Conservation (phyloP, 805 yeast genomes). For the Saccharomyces jurei region DNA sequence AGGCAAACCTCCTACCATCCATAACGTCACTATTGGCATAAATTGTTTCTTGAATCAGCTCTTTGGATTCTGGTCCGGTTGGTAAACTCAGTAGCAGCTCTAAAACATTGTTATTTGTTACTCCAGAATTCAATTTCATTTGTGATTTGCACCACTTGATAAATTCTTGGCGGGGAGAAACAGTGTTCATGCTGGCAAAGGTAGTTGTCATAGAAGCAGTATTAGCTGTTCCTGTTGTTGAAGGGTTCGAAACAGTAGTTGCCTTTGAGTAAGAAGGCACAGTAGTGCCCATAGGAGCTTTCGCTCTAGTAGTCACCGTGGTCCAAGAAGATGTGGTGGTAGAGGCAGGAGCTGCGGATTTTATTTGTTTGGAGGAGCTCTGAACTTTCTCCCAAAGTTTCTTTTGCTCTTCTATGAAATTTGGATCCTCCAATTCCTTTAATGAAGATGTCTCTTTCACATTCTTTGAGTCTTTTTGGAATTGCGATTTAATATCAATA, state of each 20-base stretch:
- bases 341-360: slow-evolving; percentile 53
- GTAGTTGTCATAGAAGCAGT: slow-evolving; percentile 12
- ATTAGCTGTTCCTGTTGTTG: not conserved
- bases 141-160: slow-evolving; percentile 65
- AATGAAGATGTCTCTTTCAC: slow-evolving; percentile 1
- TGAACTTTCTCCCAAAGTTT: slow-evolving; percentile 46
- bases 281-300: not conserved
- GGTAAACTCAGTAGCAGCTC: slow-evolving; percentile 78
- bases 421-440: slow-evolving; percentile 19
- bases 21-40: slow-evolving; percentile 80
- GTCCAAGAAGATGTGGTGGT: slow-evolving; percentile 45
- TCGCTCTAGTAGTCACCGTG: slow-evolving; percentile 14
- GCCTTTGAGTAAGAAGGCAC: slow-evolving; percentile 14
- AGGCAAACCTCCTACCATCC: slow-evolving; percentile 93
- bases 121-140: slow-evolving; percentile 62
- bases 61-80: slow-evolving; percentile 61
- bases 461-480: slow-evolving; percentile 2
- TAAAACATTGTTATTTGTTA: slow-evolving; percentile 69
- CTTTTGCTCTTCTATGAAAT: slow-evolving; percentile 27
- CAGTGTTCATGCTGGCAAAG: slow-evolving; percentile 27
- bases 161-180: slow-evolving; percentile 51
- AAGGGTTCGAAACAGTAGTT: not conserved
- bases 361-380: slow-evolving; percentile 54
- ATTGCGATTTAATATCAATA: slow-evolving; percentile 16
- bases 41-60: slow-evolving; percentile 85